A percentile compares a stretch with the other conserved stretches of the same genome.
phyloP scores from a whole-genome alignment of 352 stramenopile species.

The Phytopythium litorale region DNA sequence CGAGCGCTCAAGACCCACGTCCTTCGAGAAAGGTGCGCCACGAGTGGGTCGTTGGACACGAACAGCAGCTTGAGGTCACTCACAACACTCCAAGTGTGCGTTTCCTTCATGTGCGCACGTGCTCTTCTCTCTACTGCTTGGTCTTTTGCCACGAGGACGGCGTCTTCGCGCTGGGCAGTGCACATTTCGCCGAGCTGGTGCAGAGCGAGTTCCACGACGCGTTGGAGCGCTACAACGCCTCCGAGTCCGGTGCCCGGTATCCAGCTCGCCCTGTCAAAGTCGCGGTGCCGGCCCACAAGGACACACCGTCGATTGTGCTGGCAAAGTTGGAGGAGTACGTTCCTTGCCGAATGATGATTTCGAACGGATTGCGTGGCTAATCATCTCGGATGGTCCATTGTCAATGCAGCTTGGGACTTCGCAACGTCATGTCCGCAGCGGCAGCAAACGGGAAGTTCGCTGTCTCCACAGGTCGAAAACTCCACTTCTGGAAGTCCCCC shows the following conservation, averaged over 20 bases:
- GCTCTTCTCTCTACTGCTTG: constrained; percentile 45
- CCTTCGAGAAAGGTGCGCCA: constrained; percentile 15
- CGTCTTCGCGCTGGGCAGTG: constrained; percentile 27
- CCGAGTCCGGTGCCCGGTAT: background rate
- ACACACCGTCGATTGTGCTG: constrained; percentile 10
- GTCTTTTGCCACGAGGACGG: constrained; percentile 34
- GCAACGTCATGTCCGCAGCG: constrained; percentile 24
- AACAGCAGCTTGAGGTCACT: background rate
- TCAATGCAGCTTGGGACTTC: constrained; percentile 27
- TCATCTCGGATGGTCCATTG: background rate
- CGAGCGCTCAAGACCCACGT: constrained; percentile 15
- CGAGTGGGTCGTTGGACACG: background rate
- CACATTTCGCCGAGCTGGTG: constrained; percentile 26
- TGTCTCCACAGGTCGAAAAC: constrained; percentile 29
- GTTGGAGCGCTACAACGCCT: constrained; percentile 3
- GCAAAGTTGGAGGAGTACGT: constrained; percentile 35
- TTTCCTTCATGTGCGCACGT: constrained; percentile 25
- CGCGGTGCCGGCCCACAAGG: background rate
- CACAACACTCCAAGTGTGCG: constrained; percentile 5
- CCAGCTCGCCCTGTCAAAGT: background rate
- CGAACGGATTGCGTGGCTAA: background rate
- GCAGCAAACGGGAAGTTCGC: constrained; percentile 18
- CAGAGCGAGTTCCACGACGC: constrained; percentile 14
- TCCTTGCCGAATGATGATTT: background rate
- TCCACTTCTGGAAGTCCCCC: constrained; percentile 32